Evolutionary conservation across 352 stramenopile genomes (phyloP), one percentile per base, ranked within the genome.

Genomic region (Pilasporangium apinafurcum): DNA sequence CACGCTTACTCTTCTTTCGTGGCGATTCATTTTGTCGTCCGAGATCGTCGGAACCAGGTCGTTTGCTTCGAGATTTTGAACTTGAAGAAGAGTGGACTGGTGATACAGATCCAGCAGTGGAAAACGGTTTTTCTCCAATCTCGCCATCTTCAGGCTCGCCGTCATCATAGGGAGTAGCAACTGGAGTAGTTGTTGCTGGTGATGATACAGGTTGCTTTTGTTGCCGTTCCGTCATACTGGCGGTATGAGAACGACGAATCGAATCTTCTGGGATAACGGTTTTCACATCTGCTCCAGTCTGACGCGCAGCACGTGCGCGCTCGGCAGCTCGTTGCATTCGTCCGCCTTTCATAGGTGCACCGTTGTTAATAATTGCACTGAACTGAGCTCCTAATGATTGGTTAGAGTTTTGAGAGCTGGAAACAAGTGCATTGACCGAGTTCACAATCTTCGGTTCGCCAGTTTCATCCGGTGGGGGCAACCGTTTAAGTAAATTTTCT

Each of bases 401-500:
- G 12, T 50, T 62, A n/a, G 74, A 62, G 41, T 73, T 80, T 17
- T 60, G 53, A 4, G 51, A 39, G 0, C 49, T 48, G 22, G 62
- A 48, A 6, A 59, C 47, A 32, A 91, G 34, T 0, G 58, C 65
- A 18, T 41, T 79, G 4, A 71, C 73, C 14, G 68, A 53, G 26
- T 87, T 63, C 1, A 90, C 78, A 43, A 90, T 64, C 32, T 56
- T 59, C 2, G 74, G 77, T 17, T 90, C 77, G 3, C 70, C 72
- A 25, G 60, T 39, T 3, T 76, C 50, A 32, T 86, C 64, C 8
- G 79, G 82, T 14, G 77, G 32, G 12, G 79, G 75, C 22, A 93
- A 51, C 16, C 76, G 68, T 50, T 89, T 91, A 4, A 93, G 45
- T 21, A 93, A 44, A 32, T 87, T 91, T 56, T 93, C 82, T 3